Evolutionary conservation across 805 yeast species (phyloP), one percentile per base, ranked within the genome.

Genomic region (Maudiozyma bulderi): DNA sequence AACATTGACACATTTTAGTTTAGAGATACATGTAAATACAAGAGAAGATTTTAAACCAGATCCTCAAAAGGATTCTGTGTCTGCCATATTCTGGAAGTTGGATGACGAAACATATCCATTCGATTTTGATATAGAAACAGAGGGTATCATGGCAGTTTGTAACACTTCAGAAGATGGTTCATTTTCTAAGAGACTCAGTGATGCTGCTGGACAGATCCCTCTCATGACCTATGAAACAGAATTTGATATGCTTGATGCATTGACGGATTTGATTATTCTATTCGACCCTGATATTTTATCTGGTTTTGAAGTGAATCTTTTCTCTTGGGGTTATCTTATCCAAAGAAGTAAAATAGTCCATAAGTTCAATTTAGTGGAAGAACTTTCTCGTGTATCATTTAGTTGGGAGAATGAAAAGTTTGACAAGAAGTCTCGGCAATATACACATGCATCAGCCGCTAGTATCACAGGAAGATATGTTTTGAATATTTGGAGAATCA

Each of bases 251-350:
- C 61, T 89, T 1, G 68, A 73, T 8, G 73, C 73, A 6, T 67
- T 91, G 8, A 66, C 81, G 0, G 71, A 74, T 1, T 53, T 84
- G 13, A 81, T 86, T 0, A 74, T 80, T 15, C 55, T 70, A 2
- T 72, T 80, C 46, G 98, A 93, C 60, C 97, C 98, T 0, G 99
- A 93, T 62, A 78, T 93, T 32, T 59, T 93, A 6, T 74, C 86
- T 0, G 98, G 97, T 0, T 93, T 76, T 62, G 99, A 93, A 58
- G 74, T 87, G 6, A 85, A 87, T 53, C 68, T 81, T 0, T 57
- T 76, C 0, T 86, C 97, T 0, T 91, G 98, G 98, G 98, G 99
- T 0, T 93, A 86, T 58, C 47, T 90, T 0, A 73, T 86, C 29
- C 93, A 86, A 47, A 64, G 99, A 43, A 74, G 77, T 49, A 61